These are phyloP conservation scores for Anisodus acutangulus DNA, from an alignment of 257 asterid genomes.

Conservation along the genomic window DNA sequence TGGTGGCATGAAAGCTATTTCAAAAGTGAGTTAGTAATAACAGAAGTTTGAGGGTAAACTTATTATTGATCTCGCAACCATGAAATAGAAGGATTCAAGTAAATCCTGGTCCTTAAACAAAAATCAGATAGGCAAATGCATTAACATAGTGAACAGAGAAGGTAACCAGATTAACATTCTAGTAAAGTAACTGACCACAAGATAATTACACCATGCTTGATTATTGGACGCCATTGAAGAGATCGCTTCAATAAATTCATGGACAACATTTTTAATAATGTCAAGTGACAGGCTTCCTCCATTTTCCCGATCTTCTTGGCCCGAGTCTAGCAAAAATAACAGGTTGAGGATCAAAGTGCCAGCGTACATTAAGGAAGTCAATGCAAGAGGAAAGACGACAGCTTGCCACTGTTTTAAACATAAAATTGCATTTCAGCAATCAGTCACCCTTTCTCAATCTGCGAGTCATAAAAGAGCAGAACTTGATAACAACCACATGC, in stretches of 20 bases:
- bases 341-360: constrained; percentile 67
- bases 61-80: background rate
- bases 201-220: constrained; percentile 82
- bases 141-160: background rate
- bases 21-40: constrained; percentile 3
- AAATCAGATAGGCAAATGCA: background rate
- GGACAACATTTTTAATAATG: constrained; percentile 41
- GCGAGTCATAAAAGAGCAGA: constrained; percentile 47
- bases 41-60: background rate
- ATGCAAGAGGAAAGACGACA: constrained; percentile 65
- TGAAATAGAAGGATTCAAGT: background rate
- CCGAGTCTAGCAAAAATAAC: constrained; percentile 46
- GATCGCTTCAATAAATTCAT: constrained; percentile 40
- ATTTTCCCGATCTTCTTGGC: constrained; percentile 42
- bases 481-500: constrained; percentile 43
- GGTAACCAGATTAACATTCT: background rate
- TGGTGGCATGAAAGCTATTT: constrained; percentile 1
- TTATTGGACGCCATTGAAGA: constrained; percentile 52
- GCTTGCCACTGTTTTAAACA: constrained; percentile 97
- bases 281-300: constrained; percentile 42
- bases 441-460: constrained; percentile 69
- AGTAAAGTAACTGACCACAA: constrained; percentile 72
- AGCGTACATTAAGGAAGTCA: constrained; percentile 84
- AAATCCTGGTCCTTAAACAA: background rate
- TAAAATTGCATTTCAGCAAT: constrained; percentile 69